phyloP scores from a whole-genome alignment of 2,329 filamentous ascomycete species.

The Fusarium albosuccineum region DNA sequence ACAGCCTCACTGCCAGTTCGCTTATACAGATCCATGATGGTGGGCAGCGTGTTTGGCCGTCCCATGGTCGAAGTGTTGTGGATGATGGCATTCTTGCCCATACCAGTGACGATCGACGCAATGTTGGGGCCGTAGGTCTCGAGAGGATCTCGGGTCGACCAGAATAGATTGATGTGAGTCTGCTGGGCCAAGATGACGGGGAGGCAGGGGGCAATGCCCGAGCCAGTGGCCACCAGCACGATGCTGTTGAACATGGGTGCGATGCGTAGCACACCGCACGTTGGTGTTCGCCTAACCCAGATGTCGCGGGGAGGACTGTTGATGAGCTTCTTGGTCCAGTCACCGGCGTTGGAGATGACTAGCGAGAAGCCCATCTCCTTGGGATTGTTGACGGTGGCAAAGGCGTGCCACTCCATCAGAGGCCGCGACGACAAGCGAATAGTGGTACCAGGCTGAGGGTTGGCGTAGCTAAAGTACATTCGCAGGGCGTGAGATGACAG shows the following conservation, averaged over 20 bases:
- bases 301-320: conserved; percentile 67
- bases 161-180: conserved; percentile 67
- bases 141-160: conserved; percentile 69
- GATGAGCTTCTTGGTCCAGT: conserved; percentile 73
- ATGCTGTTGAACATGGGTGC: conserved; percentile 72
- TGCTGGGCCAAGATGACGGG: conserved; percentile 62
- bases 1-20: conserved; percentile 72
- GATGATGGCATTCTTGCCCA: conserved; percentile 71
- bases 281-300: conserved; percentile 74
- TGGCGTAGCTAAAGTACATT: conserved; percentile 73
- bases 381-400: conserved; percentile 75
- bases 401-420: conserved; percentile 76
- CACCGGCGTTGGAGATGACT: conserved; percentile 75
- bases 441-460: conserved; percentile 59
- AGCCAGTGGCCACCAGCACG: conserved; percentile 76
- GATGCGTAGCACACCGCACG: conserved; percentile 73
- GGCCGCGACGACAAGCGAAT: conserved; percentile 70
- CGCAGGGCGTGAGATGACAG: conserved; percentile 77
- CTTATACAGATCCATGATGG: conserved; percentile 62
- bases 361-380: conserved; percentile 67
- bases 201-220: conserved; percentile 73
- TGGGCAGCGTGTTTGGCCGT: conserved; percentile 62
- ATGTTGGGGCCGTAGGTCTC: conserved; percentile 70
- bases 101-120: conserved; percentile 62
- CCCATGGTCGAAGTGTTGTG: conserved; percentile 71